These are phyloP conservation scores for Isatis tinctoria DNA, from an alignment of 345 rosid species.

Conservation along the genomic window DNA sequence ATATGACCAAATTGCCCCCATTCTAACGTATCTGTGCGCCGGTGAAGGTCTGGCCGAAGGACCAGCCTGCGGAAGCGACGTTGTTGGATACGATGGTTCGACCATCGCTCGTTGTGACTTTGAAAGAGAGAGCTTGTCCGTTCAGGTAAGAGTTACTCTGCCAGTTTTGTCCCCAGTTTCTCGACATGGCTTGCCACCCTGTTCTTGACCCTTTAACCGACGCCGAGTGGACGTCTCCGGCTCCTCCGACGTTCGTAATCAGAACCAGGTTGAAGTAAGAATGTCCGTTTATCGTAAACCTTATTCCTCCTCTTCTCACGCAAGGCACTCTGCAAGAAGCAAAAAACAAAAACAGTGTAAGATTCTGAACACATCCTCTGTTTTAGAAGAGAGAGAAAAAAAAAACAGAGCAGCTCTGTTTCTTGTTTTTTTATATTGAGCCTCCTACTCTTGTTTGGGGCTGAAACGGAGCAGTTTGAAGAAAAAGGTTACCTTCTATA, in stretches of 20 bases:
- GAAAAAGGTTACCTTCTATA: conserved; percentile 48
- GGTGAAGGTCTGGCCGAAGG: conserved; percentile 71
- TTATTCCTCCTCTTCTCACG: conserved; percentile 60
- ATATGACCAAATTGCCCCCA: neutral
- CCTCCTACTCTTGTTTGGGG: neutral
- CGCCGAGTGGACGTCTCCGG: conserved; percentile 67
- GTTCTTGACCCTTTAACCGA: conserved; percentile 61
- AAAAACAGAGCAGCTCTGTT: conserved; percentile 6
- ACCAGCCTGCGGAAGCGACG: conserved; percentile 67
- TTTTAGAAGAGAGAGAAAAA: neutral
- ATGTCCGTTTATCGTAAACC: conserved; percentile 77
- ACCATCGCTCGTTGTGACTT: conserved; percentile 76
- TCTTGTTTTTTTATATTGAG: neutral
- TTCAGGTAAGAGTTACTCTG: conserved; percentile 64
- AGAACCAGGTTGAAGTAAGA: conserved; percentile 76
- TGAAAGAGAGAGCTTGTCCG: conserved; percentile 71
- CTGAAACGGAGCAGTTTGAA: neutral
- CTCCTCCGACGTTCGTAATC: conserved; percentile 78
- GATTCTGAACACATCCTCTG: neutral
- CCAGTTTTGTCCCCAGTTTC: conserved; percentile 93
- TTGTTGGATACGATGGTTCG: conserved; percentile 50
- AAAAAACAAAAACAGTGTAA: neutral
- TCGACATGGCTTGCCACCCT: conserved; percentile 75
- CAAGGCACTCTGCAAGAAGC: conserved; percentile 57
- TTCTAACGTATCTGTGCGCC: conserved; percentile 49